Evolutionary conservation across 371 early-diverging fungal species (phyloP).

Genomic region (Sanchytrium tribonematis): DNA sequence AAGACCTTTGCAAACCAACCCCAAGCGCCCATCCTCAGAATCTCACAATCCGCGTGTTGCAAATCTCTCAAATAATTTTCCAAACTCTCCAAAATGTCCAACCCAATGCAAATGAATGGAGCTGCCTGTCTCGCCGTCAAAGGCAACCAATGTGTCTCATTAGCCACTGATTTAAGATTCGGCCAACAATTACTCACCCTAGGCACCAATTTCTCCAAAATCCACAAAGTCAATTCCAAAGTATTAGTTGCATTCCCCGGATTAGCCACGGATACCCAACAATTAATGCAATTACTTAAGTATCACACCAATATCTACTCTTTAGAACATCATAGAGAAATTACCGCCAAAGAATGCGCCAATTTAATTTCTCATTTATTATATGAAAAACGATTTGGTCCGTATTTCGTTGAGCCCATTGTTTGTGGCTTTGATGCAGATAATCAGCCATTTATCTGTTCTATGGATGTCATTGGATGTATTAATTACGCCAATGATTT

Average conservation of each 20-base stretch:
- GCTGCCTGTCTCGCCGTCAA: constrained; percentile 86
- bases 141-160: constrained; percentile 92
- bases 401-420: constrained; percentile 82
- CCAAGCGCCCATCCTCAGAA: too few relatives aligned
- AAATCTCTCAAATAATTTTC: too few relatives aligned
- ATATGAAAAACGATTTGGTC: constrained; percentile 86
- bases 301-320: constrained; percentile 91
- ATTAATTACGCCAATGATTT: constrained; percentile 81
- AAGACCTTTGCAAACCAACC: too few relatives aligned
- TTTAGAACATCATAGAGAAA: constrained; percentile 80
- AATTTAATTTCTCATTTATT: constrained; percentile 87
- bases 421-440: constrained; percentile 75
- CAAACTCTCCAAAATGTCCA: background rate
- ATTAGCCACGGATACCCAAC: constrained; percentile 91
- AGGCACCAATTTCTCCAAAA: constrained; percentile 69
- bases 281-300: constrained; percentile 30
- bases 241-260: constrained; percentile 73
- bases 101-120: constrained; percentile 11
- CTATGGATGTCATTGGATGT: constrained; percentile 93
- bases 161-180: constrained; percentile 63
- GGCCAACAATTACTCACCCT: constrained; percentile 83
- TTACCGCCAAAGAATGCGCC: constrained; percentile 77
- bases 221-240: constrained; percentile 60
- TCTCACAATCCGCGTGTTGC: too few relatives aligned
- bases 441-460: constrained; percentile 60